Base-by-base conservation (phyloP, 345 rosid genomes). In the Eucalyptus lansdowneana region DNA sequence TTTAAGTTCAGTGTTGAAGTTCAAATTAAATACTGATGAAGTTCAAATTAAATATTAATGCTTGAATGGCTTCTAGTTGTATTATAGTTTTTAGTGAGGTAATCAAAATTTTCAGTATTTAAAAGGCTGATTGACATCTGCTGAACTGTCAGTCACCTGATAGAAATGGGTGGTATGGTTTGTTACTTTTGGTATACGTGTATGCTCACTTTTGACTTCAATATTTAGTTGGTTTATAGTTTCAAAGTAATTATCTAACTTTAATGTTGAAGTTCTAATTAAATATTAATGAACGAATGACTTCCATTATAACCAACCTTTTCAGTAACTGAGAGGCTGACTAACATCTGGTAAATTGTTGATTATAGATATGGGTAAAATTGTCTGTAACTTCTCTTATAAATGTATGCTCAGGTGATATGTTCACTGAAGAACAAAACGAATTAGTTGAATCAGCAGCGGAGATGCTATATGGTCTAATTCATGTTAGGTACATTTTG, bases 361-460 rank as follows among this genome's bases (percentile, higher is more conserved):
- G 47, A 76, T 76, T 76, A 76, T 76, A 76, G 83, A 37, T 19
- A 37, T 76, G 47, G 47, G 83, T 76, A 47, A 29, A 21, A 76
- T 40, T 76, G 27, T 40, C 22, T 37, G 83, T 76, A 37, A 76
- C 25, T 72, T 76, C 47, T 40, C 83, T 76, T 76, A 21, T 22
- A 31, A 72, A 34, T 72, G 81, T 86, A 86, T 92, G 88, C 86
- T 45, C 86, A 97, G 99, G 98, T 89, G 99, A 97, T 93, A 95
- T 94, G 96, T 97, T 97, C 93, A 97, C 98, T 80, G 99, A 97
- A 92, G 99, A 96, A 88, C 99, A 97, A 90, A 97, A 96, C 90
- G 99, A 97, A 93, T 88, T 97, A 94, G 98, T 97, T 86, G 99
- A 97, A 93, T 96, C 99, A 47, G 98, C 99, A 22, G 99, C 99